A percentile compares a stretch with the other conserved stretches of the same genome.
Evolutionary conservation across 2,329 filamentous ascomycete species (phyloP).

Genomic region (Nothopassalora personata): DNA sequence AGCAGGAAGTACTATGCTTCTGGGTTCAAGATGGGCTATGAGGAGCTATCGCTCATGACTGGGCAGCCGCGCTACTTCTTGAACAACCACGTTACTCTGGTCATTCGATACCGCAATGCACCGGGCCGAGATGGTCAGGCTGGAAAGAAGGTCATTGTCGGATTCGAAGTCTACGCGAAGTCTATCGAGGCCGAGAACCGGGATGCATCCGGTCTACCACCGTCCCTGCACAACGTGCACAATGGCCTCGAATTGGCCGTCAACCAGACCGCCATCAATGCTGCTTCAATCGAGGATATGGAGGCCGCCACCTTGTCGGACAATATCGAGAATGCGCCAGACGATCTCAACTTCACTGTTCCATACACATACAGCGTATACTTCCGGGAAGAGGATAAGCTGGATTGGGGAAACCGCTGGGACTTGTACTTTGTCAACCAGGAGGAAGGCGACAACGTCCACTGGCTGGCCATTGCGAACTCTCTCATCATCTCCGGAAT

Average conservation of each 20-base stretch:
- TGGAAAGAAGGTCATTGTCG: slow-evolving; percentile 75
- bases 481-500: slow-evolving; percentile 77
- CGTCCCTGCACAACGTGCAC: slow-evolving; percentile 58
- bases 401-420: slow-evolving; percentile 83
- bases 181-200: slow-evolving; percentile 63
- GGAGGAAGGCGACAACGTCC: slow-evolving; percentile 72
- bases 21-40: slow-evolving; percentile 82
- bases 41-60: slow-evolving; percentile 57
- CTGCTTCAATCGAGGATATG: slow-evolving; percentile 47
- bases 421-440: slow-evolving; percentile 87
- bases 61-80: slow-evolving; percentile 65
- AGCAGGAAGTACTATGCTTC: slow-evolving; percentile 81
- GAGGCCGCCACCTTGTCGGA: slow-evolving; percentile 52
- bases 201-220: slow-evolving; percentile 61
- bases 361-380: slow-evolving; percentile 88
- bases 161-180: slow-evolving; percentile 86
- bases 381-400: slow-evolving; percentile 72
- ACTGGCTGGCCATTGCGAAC: slow-evolving; percentile 86
- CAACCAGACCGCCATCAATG: slow-evolving; percentile 55
- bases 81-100: slow-evolving; percentile 83
- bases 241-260: slow-evolving; percentile 65
- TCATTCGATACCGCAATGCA: slow-evolving; percentile 70
- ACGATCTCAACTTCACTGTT: slow-evolving; percentile 63
- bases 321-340: slow-evolving; percentile 48
- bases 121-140: slow-evolving; percentile 62